Evolutionary conservation across 192 early-diverging fungal genomes (phyloP).

Genomic region (Gamsiella multidivaricata): DNA sequence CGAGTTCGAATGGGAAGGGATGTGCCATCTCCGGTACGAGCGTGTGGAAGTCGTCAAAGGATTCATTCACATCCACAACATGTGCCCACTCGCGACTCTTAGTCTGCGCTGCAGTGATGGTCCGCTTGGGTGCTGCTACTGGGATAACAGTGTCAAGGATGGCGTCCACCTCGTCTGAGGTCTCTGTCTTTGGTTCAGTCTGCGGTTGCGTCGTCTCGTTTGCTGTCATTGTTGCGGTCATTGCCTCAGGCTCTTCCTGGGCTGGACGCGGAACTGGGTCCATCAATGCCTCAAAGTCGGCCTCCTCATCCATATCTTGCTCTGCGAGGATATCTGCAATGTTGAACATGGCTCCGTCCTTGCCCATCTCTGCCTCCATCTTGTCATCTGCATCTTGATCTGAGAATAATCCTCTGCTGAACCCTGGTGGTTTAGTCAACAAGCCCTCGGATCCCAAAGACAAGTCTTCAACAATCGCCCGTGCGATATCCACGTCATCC

Average conservation of each 20-base stretch:
- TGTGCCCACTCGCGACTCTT: slow-evolving; percentile 89
- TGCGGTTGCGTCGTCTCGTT: background rate
- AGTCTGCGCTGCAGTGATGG: slow-evolving; percentile 18
- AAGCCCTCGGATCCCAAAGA: slow-evolving; percentile 55
- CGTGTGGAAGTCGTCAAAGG: slow-evolving; percentile 90
- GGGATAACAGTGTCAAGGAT: slow-evolving; percentile 35
- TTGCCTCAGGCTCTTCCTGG: background rate
- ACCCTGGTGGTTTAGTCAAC: slow-evolving; percentile 74
- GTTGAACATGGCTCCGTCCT: slow-evolving; percentile 31
- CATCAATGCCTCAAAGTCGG: slow-evolving; percentile 40
- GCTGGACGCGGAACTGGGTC: slow-evolving; percentile 23
- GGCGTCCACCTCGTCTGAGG: slow-evolving; percentile 30
- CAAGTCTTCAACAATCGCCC: slow-evolving; percentile 18
- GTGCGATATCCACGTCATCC: slow-evolving; percentile 47
- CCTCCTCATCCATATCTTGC: slow-evolving; percentile 36
- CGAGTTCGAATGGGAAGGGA: slow-evolving; percentile 93
- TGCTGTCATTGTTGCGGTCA: background rate
- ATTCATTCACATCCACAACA: slow-evolving; percentile 85
- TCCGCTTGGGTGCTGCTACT: slow-evolving; percentile 9
- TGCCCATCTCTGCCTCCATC: background rate
- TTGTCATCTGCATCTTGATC: slow-evolving; percentile 39
- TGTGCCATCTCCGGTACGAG: slow-evolving; percentile 91
- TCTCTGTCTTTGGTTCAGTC: background rate
- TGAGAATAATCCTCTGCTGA: slow-evolving; percentile 72
- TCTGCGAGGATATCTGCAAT: slow-evolving; percentile 54